A percentile compares a stretch with the other conserved stretches of the same genome.
Conservation (phyloP, 148 eudicot species). For the Vaccinium corymbosum region DNA sequence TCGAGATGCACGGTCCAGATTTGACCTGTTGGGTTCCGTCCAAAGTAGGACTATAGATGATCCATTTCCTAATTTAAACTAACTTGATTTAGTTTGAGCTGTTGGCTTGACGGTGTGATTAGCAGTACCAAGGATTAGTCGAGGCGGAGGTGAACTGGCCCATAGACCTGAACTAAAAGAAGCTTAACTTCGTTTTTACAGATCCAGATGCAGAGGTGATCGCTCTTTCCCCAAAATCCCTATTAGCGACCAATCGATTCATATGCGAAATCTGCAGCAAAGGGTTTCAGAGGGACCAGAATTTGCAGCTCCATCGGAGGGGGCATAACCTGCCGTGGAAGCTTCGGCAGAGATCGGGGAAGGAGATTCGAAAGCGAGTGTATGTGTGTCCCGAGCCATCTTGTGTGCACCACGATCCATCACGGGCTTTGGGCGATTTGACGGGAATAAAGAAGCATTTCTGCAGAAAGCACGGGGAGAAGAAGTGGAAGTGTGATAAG, state of each 20-base stretch:
- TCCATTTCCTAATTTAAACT: not conserved
- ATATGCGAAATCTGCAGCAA: constrained; percentile 21
- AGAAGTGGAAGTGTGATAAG: constrained; percentile 22
- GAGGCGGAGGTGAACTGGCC: too few relatives aligned
- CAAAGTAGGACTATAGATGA: not conserved
- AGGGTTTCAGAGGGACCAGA: constrained; percentile 22
- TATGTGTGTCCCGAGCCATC: constrained; percentile 16
- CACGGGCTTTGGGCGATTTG: constrained; percentile 20
- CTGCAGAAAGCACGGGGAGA: constrained; percentile 24
- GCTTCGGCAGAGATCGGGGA: constrained; percentile 19
- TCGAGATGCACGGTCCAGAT: not conserved
- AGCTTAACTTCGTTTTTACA: not conserved
- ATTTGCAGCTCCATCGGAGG: constrained; percentile 23
- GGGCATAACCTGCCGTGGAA: constrained; percentile 23
- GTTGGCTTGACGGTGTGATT: too few relatives aligned
- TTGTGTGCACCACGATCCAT: constrained; percentile 20
- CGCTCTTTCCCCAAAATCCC: constrained; percentile 20
- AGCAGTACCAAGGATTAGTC: too few relatives aligned
- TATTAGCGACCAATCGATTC: constrained; percentile 19
- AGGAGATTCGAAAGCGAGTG: constrained; percentile 19
- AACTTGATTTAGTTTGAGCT: not conserved
- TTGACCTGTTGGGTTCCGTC: not conserved
- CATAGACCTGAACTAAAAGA: too few relatives aligned
- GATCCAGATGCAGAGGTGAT: constrained; percentile 24
- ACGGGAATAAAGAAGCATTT: constrained; percentile 23